phyloP scores from a whole-genome alignment of 2,329 filamentous ascomycete genomes.

The Metarhizium album region DNA sequence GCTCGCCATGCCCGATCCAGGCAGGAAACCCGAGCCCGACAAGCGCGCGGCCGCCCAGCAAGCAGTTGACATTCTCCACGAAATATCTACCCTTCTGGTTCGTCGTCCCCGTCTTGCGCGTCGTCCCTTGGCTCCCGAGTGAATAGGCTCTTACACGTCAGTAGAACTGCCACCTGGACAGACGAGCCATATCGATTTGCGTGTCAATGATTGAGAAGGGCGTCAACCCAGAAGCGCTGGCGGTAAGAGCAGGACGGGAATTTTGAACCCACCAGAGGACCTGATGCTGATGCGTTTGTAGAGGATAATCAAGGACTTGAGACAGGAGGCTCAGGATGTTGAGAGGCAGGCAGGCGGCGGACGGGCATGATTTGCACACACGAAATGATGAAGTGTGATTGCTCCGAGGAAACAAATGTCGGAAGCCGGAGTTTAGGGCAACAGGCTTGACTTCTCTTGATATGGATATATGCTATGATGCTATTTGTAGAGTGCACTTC shows the following conservation, averaged over 20 bases:
- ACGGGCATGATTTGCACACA: neutral
- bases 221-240: constrained; percentile 88
- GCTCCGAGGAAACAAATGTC: neutral
- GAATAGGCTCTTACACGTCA: constrained; percentile 9
- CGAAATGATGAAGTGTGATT: neutral
- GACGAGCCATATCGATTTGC: constrained; percentile 84
- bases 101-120: constrained; percentile 16
- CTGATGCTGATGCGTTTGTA: constrained; percentile 16
- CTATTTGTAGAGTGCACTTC: neutral
- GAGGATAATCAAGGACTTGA: constrained; percentile 50
- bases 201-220: constrained; percentile 96
- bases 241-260: constrained; percentile 46
- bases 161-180: constrained; percentile 88
- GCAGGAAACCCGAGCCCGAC: constrained; percentile 26
- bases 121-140: neutral
- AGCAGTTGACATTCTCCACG: constrained; percentile 71
- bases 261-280: neutral
- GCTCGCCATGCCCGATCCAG: constrained; percentile 28
- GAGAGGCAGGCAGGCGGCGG: constrained; percentile 20
- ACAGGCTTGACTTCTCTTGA: neutral
- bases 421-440: neutral
- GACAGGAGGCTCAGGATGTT: constrained; percentile 42
- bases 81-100: constrained; percentile 84
- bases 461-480: neutral
- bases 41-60: constrained; percentile 72